Percentiles rank a stretch among this genome's conserved stretches.
Evolutionary conservation across 1,284 basidiomycete genomes (phyloP).

Genomic region (Moniliophthora roreri): DNA sequence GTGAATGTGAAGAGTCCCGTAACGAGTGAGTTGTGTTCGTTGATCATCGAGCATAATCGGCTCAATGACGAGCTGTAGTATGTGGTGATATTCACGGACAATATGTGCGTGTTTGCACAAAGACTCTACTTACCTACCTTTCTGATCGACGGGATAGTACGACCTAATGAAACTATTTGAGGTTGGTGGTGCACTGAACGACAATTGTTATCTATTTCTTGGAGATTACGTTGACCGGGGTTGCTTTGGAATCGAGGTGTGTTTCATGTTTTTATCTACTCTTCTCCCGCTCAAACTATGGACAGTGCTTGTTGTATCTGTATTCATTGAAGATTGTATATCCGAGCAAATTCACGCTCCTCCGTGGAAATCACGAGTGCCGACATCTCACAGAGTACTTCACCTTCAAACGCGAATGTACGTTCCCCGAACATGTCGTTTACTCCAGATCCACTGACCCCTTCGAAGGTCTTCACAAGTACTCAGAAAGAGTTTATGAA

Average conservation of each 20-base stretch:
- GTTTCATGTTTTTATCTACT: conserved; percentile 6
- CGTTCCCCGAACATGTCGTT: conserved; percentile 21
- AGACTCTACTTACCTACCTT: conserved; percentile 11
- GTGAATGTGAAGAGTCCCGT: conserved; percentile 89
- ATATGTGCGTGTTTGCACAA: conserved; percentile 68
- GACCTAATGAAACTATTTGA: conserved; percentile 99
- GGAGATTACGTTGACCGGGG: conserved; percentile 99
- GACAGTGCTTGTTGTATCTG: conserved; percentile 83
- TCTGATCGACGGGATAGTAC: conserved; percentile 54
- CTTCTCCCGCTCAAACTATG: conserved; percentile 9
- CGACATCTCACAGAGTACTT: conserved; percentile 96
- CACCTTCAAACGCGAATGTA: conserved; percentile 95
- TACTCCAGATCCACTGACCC: neutral
- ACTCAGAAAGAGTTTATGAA: conserved; percentile 84
- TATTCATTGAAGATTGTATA: conserved; percentile 95
- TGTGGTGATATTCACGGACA: conserved; percentile 99
- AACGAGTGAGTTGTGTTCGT: conserved; percentile 65
- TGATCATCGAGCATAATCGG: conserved; percentile 11
- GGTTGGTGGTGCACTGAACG: conserved; percentile 86
- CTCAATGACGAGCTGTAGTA: conserved; percentile 48
- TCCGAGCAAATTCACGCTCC: conserved; percentile 85
- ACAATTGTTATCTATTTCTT: conserved; percentile 93
- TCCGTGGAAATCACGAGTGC: conserved; percentile 98
- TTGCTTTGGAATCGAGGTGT: conserved; percentile 92
- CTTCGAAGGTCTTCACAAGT: conserved; percentile 84